Conservation (phyloP, 2,329 filamentous ascomycete species). For the Aspergillus viridinutans region DNA sequence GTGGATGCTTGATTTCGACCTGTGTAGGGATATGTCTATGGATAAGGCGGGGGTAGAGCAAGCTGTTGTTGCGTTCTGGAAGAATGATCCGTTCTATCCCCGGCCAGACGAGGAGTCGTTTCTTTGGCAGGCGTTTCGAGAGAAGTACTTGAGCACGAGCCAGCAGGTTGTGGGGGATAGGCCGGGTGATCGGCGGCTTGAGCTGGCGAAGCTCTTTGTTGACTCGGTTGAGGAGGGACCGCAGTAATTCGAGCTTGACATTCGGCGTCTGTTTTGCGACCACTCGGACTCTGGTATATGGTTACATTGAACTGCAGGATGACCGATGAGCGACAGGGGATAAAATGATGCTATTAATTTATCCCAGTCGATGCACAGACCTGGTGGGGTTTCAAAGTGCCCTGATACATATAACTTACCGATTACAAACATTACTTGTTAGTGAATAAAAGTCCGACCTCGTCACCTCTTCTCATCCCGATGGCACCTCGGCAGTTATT, state of each 20-base stretch:
- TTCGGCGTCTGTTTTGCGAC: too few relatives aligned
- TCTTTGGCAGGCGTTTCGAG: conserved; percentile 25
- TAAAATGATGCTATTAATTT: too few relatives aligned
- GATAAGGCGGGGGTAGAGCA: conserved; percentile 38
- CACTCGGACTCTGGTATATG: too few relatives aligned
- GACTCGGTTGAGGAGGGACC: conserved; percentile 3
- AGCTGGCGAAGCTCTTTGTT: conserved; percentile 9
- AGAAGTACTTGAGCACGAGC: conserved; percentile 21
- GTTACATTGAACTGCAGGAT: too few relatives aligned
- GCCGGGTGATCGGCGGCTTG: background rate
- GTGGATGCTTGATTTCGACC: conserved; percentile 50
- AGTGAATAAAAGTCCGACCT: background rate
- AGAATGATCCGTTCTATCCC: conserved; percentile 53
- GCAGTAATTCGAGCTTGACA: background rate
- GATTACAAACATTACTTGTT: background rate
- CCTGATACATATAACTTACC: background rate
- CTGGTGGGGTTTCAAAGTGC: background rate
- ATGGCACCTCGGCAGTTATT: background rate
- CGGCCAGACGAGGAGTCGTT: conserved; percentile 26
- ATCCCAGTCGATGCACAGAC: background rate
- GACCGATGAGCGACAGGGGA: too few relatives aligned
- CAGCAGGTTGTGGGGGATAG: background rate
- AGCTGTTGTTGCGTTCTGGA: conserved; percentile 43
- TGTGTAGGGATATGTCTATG: conserved; percentile 35
- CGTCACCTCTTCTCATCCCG: background rate